These are phyloP conservation scores for Paraleonurus japonicus DNA, from an alignment of 257 asterid species.

Conservation along the genomic window DNA sequence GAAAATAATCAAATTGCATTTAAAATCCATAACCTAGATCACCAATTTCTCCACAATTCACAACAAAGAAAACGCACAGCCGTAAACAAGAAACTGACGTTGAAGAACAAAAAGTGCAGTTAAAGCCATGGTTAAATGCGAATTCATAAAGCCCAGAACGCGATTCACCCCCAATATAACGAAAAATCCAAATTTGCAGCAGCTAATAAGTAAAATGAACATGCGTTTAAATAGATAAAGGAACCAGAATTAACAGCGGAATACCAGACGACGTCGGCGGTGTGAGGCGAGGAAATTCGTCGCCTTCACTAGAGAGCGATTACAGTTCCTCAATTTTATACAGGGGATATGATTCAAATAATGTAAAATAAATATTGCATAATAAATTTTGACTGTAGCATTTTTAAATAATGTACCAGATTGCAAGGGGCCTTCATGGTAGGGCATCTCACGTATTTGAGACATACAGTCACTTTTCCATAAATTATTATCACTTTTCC, in stretches of 20 bases:
- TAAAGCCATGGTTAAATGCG: not conserved
- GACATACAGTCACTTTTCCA: too few relatives aligned
- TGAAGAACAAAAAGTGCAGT: not conserved
- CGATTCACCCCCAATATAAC: conserved; percentile 12
- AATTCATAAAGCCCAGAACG: not conserved
- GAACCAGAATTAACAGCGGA: not conserved
- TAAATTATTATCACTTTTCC: too few relatives aligned
- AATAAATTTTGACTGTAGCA: not conserved
- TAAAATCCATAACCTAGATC: not conserved
- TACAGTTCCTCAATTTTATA: not conserved
- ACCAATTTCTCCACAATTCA: not conserved
- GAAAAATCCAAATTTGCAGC: conserved; percentile 9
- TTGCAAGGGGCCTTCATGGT: too few relatives aligned
- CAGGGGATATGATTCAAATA: not conserved
- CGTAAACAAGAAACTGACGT: not conserved
- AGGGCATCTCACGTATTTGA: too few relatives aligned
- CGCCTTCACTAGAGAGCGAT: not conserved
- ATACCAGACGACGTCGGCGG: conserved; percentile 8
- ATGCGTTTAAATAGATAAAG: not conserved
- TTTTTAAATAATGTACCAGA: too few relatives aligned
- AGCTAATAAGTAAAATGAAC: not conserved
- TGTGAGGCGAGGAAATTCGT: conserved; percentile 2
- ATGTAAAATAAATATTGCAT: not conserved
- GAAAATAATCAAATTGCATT: not conserved
- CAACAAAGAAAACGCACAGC: not conserved